These are phyloP conservation scores for Stenogyne calaminthoides DNA, from an alignment of 305 asterid species.

Conservation along the genomic window DNA sequence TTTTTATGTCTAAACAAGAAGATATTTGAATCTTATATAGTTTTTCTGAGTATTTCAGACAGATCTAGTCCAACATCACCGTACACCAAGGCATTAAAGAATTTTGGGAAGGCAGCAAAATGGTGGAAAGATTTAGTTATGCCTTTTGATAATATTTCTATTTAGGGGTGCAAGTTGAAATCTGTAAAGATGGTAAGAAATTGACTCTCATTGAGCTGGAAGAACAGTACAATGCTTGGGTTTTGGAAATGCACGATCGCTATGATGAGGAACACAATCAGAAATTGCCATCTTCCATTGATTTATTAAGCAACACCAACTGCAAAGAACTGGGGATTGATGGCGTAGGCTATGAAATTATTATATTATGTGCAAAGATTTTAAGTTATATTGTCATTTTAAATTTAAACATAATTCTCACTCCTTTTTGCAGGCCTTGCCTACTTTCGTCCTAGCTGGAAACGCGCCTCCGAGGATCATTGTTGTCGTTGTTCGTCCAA, in stretches of 20 bases:
- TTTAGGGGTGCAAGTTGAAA: conserved; percentile 51
- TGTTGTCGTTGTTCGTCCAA: no score
- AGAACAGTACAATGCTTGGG: conserved; percentile 60
- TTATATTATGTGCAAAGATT: no score
- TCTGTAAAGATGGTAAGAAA: conserved; percentile 49
- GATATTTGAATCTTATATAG: not conserved
- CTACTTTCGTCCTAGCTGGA: no score
- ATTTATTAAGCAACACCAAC: no score
- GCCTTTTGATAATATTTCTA: conserved; percentile 10
- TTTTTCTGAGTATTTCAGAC: conserved; percentile 47
- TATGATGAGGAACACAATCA: conserved; percentile 57
- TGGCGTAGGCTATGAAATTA: no score
- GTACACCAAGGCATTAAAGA: conserved; percentile 62
- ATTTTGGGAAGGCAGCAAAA: conserved; percentile 50
- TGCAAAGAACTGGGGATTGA: no score
- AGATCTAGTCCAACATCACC: conserved; percentile 66
- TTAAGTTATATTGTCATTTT: no score
- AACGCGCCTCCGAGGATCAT: no score
- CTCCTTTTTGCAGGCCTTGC: no score
- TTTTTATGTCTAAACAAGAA: not conserved
- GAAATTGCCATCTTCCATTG: conserved; percentile 57
- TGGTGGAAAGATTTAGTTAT: not conserved
- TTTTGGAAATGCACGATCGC: conserved; percentile 53
- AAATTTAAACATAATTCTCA: no score
- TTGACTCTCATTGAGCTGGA: conserved; percentile 52